These are phyloP conservation scores for Camellia oleifera DNA, from an alignment of 179 eudicot genomes.

Conservation along the genomic window DNA sequence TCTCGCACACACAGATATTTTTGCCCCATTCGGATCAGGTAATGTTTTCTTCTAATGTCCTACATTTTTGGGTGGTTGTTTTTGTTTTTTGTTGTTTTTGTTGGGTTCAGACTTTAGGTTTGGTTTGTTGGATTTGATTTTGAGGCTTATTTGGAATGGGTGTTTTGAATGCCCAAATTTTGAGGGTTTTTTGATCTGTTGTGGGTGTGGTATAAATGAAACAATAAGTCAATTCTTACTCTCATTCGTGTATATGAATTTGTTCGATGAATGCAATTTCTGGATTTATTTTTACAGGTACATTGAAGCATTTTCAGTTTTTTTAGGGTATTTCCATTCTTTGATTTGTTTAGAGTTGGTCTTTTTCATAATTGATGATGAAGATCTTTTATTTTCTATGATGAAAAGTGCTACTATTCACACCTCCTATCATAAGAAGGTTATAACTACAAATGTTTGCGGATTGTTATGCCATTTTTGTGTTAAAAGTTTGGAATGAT, in stretches of 20 bases:
- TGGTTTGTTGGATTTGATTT: background rate
- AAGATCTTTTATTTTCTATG: background rate
- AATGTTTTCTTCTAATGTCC: constrained; percentile 5
- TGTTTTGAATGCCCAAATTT: background rate
- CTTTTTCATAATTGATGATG: background rate
- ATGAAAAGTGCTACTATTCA: too few relatives aligned
- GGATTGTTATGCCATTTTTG: too few relatives aligned
- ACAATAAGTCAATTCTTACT: background rate
- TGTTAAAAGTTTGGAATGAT: too few relatives aligned
- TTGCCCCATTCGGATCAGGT: background rate
- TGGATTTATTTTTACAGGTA: background rate
- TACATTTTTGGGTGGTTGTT: background rate
- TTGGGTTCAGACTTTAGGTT: too few relatives aligned
- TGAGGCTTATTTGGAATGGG: constrained; percentile 6
- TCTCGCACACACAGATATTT: background rate
- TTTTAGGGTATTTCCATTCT: background rate
- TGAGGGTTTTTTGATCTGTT: background rate
- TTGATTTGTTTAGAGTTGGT: background rate
- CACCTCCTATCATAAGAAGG: too few relatives aligned
- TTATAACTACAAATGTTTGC: too few relatives aligned
- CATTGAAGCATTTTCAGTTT: background rate
- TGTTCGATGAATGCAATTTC: background rate
- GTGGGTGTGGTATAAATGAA: background rate
- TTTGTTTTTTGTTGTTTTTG: background rate
- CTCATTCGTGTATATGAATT: background rate